Conservation (phyloP, 768 basidiomycete species). For the Serendipita indica region DNA sequence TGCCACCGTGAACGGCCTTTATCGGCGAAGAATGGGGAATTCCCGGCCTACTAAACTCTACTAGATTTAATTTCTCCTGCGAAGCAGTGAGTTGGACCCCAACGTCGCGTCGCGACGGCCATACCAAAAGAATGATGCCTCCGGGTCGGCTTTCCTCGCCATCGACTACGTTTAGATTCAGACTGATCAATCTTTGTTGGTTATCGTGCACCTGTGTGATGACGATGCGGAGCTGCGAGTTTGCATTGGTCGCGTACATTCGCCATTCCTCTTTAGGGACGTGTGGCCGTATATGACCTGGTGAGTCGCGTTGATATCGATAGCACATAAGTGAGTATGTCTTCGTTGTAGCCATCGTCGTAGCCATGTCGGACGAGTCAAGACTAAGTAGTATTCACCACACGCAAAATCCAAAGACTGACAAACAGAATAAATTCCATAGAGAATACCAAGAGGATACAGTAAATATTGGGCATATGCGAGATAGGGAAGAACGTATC, state of each 20-base stretch:
- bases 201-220: not conserved
- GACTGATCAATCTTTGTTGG: not conserved
- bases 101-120: not conserved
- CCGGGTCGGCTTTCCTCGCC: not conserved
- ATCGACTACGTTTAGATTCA: not conserved
- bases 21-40: not conserved
- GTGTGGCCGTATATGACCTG: not conserved
- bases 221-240: not conserved
- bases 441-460: too few species aligned
- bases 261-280: slow-evolving; percentile 9
- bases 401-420: too few species aligned
- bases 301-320: not conserved
- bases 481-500: too few species aligned
- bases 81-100: not conserved
- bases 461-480: too few species aligned
- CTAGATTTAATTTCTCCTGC: not conserved
- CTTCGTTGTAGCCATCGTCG: not conserved
- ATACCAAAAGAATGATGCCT: not conserved
- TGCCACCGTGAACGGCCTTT: slow-evolving; percentile 2
- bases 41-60: not conserved
- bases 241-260: not conserved
- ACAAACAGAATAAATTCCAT: too few species aligned
- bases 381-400: too few species aligned
- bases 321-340: not conserved
- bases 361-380: not conserved